Conservation (phyloP, 1,284 basidiomycete genomes). For the Sporisorium reilianum region DNA sequence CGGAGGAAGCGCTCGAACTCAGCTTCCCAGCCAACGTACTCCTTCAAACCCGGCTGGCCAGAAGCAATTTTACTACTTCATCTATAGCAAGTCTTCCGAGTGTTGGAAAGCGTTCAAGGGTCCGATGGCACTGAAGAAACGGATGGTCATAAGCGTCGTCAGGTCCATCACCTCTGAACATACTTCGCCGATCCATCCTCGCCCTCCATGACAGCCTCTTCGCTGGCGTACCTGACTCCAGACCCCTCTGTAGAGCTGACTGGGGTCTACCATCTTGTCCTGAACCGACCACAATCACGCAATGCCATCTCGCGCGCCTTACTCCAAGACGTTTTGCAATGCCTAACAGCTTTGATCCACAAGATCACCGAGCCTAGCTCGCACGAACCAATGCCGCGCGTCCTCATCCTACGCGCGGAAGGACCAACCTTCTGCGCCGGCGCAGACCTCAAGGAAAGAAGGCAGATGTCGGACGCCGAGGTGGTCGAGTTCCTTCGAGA, state of each 20-base stretch:
- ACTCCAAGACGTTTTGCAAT: slow-evolving; percentile 14
- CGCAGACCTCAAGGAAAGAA: slow-evolving; percentile 74
- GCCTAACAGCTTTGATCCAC: background rate
- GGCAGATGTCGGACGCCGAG: slow-evolving; percentile 75
- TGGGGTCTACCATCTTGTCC: slow-evolving; percentile 18
- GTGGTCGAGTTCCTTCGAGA: slow-evolving; percentile 83
- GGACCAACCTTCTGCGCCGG: slow-evolving; percentile 73
- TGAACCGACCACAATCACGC: slow-evolving; percentile 17
- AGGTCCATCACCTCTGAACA: background rate
- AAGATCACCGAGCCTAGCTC: slow-evolving; percentile 8
- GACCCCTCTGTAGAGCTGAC: slow-evolving; percentile 4
- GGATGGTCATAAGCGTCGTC: background rate
- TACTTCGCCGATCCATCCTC: background rate
- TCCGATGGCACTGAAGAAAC: background rate
- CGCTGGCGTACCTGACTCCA: slow-evolving; percentile 1
- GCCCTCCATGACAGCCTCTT: slow-evolving; percentile 8
- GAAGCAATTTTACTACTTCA: no score
- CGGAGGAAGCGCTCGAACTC: no score
- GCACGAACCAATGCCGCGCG: slow-evolving; percentile 13
- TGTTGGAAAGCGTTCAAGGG: no score
- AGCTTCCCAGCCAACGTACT: no score
- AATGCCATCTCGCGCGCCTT: slow-evolving; percentile 21
- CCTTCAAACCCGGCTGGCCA: no score
- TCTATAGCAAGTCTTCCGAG: no score
- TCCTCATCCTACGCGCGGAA: slow-evolving; percentile 32